Evolutionary conservation across 1,139 yeast genomes (phyloP).

Genomic region (Hyphopichia khmerensis): DNA sequence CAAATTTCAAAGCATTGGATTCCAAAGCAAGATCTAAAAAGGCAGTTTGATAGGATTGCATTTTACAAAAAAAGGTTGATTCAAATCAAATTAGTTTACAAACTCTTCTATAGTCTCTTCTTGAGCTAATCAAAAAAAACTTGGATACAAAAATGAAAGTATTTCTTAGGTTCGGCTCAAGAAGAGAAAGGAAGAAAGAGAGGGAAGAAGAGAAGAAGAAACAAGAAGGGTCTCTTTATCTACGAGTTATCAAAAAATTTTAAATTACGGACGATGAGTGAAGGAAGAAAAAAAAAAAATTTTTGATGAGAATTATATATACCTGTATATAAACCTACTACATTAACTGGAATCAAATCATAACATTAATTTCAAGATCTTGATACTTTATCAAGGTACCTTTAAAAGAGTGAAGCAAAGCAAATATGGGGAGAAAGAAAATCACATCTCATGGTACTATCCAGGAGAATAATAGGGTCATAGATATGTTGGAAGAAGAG

Average conservation of each 20-base stretch:
- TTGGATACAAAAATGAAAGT: neutral
- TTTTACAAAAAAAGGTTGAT: no score
- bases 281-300: neutral
- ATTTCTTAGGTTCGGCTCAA: neutral
- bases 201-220: slow-evolving; percentile 2
- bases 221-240: no score
- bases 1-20: slow-evolving; percentile 80
- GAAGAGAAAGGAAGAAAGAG: slow-evolving; percentile 1
- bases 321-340: neutral
- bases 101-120: neutral
- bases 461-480: slow-evolving; percentile 15
- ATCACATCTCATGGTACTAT: neutral
- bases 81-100: no score
- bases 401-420: no score
- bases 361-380: no score
- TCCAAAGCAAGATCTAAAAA: slow-evolving; percentile 81
- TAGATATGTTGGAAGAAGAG: slow-evolving; percentile 41
- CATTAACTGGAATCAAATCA: no score
- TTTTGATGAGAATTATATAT: neutral
- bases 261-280: neutral
- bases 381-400: no score
- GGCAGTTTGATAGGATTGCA: slow-evolving; percentile 52
- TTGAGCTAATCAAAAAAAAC: neutral
- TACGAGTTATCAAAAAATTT: neutral
- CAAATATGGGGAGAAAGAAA: no score